phyloP scores from a whole-genome alignment of 202 grass and related monocot species.

The Elaeis oleifera region DNA sequence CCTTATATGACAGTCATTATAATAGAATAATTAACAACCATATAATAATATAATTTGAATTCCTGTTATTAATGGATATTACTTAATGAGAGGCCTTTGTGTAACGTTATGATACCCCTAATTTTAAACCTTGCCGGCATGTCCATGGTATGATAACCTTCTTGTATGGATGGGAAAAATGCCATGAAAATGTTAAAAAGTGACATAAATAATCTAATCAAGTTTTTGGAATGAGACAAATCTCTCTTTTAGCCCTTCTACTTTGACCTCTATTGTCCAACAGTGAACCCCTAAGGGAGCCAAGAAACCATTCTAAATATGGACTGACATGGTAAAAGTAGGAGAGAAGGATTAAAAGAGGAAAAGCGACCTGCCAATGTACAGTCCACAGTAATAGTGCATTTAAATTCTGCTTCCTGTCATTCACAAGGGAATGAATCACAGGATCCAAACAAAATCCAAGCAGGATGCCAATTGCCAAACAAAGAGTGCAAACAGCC shows the following conservation, averaged over 20 bases:
- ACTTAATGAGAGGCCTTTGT: too few relatives aligned
- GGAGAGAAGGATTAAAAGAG: neutral
- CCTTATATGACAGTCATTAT: too few relatives aligned
- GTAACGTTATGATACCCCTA: too few relatives aligned
- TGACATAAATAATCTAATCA: too few relatives aligned
- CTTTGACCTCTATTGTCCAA: constrained; percentile 29
- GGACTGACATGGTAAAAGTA: constrained; percentile 25
- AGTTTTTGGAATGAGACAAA: neutral
- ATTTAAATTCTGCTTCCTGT: constrained; percentile 26
- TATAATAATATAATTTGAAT: too few relatives aligned
- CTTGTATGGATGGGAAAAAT: too few relatives aligned
- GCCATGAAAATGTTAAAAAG: too few relatives aligned
- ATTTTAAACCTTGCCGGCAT: too few relatives aligned
- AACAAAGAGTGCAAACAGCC: constrained; percentile 44
- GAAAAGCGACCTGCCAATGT: constrained; percentile 17
- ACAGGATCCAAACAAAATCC: constrained; percentile 97
- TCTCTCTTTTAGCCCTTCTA: constrained; percentile 10
- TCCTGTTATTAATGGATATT: too few relatives aligned
- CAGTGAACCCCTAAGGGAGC: constrained; percentile 24
- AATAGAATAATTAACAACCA: too few relatives aligned
- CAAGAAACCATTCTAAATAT: constrained; percentile 26
- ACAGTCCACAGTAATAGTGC: constrained; percentile 10
- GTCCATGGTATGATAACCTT: too few relatives aligned
- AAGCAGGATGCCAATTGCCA: constrained; percentile 36
- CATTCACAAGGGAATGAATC: constrained; percentile 38